phyloP scores from a whole-genome alignment of 2,329 filamentous ascomycete species.

The Hypomyces perniciosus region DNA sequence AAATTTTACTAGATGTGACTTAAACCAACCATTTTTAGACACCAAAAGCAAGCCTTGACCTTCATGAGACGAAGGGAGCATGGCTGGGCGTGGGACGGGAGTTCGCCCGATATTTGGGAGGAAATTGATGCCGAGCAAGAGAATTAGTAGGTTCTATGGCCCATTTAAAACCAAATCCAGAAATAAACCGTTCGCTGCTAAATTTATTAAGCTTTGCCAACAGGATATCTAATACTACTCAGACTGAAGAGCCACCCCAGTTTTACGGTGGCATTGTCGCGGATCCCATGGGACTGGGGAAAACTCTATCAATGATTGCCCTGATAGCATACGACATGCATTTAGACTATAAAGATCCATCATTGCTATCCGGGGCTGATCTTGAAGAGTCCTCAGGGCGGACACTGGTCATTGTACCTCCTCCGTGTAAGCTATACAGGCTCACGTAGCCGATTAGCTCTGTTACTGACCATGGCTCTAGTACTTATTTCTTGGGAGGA shows the following conservation, averaged over 20 bases:
- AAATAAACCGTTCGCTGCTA: too few relatives aligned
- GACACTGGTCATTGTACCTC: slow-evolving; percentile 3
- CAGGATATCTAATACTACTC: slow-evolving; percentile 21
- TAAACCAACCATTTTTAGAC: slow-evolving; percentile 21
- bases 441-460: not conserved
- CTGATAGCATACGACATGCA: slow-evolving; percentile 26
- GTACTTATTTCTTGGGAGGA: slow-evolving; percentile 7
- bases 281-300: slow-evolving; percentile 42
- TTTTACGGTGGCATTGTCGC: slow-evolving; percentile 42
- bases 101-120: slow-evolving; percentile 30
- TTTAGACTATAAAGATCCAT: not conserved
- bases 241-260: slow-evolving; percentile 25
- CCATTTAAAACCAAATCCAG: too few relatives aligned
- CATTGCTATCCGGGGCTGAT: not conserved
- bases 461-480: not conserved
- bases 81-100: slow-evolving; percentile 28
- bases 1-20: not conserved
- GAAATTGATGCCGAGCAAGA: slow-evolving; percentile 15
- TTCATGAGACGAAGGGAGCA: slow-evolving; percentile 36
- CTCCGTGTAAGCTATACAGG: slow-evolving; percentile 1
- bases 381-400: not conserved
- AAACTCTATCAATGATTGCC: slow-evolving; percentile 39
- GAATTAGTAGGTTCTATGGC: not conserved
- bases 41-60: slow-evolving; percentile 38
- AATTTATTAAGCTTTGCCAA: slow-evolving; percentile 29